Percentiles rank a stretch among this genome's conserved stretches.
phyloP scores from a whole-genome alignment of 441 rosid genomes.

The Brassica balearica region DNA sequence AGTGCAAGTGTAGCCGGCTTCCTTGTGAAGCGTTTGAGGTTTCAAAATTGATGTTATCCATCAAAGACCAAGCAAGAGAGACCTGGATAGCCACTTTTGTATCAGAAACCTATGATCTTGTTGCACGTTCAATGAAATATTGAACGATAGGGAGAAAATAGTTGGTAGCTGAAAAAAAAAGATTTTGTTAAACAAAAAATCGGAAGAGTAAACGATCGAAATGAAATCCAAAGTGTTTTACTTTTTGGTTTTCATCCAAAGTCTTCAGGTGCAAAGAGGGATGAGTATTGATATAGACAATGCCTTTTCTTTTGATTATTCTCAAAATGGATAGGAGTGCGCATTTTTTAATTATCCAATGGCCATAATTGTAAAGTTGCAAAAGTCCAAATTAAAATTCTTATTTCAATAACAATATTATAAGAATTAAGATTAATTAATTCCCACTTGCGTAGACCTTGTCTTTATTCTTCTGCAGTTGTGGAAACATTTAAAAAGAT shows the following conservation, averaged over 20 bases:
- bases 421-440: neutral
- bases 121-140: constrained; percentile 30
- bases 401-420: neutral
- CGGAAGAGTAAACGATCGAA: constrained; percentile 14
- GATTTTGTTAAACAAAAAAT: constrained; percentile 2
- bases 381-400: constrained; percentile 40
- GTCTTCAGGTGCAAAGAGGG: constrained; percentile 63
- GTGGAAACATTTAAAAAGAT: constrained; percentile 27
- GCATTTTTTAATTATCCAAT: constrained; percentile 47
- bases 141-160: constrained; percentile 10
- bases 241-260: constrained; percentile 39
- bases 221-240: constrained; percentile 36
- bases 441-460: constrained; percentile 42
- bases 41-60: constrained; percentile 49
- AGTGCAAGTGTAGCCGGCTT: constrained; percentile 35
- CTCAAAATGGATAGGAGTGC: constrained; percentile 62
- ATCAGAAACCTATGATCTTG: constrained; percentile 44
- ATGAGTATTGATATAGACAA: constrained; percentile 39
- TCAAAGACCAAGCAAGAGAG: constrained; percentile 30
- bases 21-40: constrained; percentile 42
- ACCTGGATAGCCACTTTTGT: constrained; percentile 14
- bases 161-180: neutral
- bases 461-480: constrained; percentile 37
- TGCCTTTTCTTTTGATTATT: constrained; percentile 47
- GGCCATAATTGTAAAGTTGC: constrained; percentile 39